Evolutionary conservation across 768 basidiomycete species (phyloP), one percentile per base, ranked within the genome.

Genomic region (Lentinula raphanica): DNA sequence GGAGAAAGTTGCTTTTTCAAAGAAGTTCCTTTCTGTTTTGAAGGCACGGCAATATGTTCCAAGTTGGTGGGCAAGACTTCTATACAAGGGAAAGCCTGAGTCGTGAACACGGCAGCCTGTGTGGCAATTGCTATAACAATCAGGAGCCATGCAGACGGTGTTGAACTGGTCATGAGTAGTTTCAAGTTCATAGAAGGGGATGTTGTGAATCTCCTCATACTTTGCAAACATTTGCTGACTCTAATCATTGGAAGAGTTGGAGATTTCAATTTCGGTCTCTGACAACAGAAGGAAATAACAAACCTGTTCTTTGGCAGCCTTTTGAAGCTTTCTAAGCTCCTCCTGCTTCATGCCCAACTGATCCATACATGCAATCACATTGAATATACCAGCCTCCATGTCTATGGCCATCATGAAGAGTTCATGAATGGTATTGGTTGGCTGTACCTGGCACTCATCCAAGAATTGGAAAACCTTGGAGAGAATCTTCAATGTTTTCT

Each of bases 111-210:
- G 7, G 40, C 61, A 62, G 19, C 39, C 6, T 12, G 17, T n/a
- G 28, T 63, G 62, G 39, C 62, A 63, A 50, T 63, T 63, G 32
- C 29, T 27, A 31, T 58, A 63, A 48, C 62, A 63, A 15, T 58
- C 39, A 23, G 29, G 29, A 15, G 56, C 62, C 8, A 36, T 29
- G 45, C 62, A 63, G 15, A 63, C 44, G 15, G 62, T 60, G 50
- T 63, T 55, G 46, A 58, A 53, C 19, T 3, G 23, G 23, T 25
- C 5, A 12, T 15, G 27, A n/a, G 46, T 49, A 29, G 15, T 19
- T 29, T 54, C 49, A 50, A 51, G 56, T 19, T 46, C 49, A 19
- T 61, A 50, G 40, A 61, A 42, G n/a, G 56, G 49, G 1, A 27
- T 45, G 1, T 54, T 50, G 11, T 58, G 53, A 19, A 61, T 58